Evolutionary conservation across 192 early-diverging fungal genomes (phyloP).

Genomic region (Coemansia sp.): DNA sequence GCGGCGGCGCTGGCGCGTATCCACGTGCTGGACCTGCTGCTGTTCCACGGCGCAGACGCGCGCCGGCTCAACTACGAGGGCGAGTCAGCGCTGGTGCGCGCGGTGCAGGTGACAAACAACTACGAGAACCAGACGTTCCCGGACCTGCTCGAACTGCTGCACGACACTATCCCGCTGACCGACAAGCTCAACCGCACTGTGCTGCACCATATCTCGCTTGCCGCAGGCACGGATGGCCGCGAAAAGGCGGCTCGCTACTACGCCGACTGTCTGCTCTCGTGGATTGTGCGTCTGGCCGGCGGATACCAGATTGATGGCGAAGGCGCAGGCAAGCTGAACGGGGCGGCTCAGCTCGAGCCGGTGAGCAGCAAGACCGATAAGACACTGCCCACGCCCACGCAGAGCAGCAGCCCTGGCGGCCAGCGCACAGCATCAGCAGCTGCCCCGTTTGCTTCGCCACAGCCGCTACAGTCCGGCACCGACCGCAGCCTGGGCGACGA

Average conservation of each 20-base stretch:
- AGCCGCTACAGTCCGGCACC: background rate
- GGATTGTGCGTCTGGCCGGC: conserved; percentile 54
- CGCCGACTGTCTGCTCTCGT: conserved; percentile 79
- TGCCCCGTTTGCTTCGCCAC: background rate
- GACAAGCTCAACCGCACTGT: conserved; percentile 84
- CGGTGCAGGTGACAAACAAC: conserved; percentile 84
- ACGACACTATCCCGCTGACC: conserved; percentile 68
- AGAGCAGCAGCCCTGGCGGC: conserved; percentile 30
- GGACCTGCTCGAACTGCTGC: conserved; percentile 67
- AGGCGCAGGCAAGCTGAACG: background rate
- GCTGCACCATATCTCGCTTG: conserved; percentile 85
- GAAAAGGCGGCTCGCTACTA: conserved; percentile 81
- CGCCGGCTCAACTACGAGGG: conserved; percentile 72
- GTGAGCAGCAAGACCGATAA: background rate
- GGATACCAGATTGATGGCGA: conserved; percentile 46
- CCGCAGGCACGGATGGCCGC: conserved; percentile 68
- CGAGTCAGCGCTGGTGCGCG: conserved; percentile 86
- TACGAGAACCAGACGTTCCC: conserved; percentile 81
- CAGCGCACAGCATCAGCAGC: background rate
- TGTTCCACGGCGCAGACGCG: conserved; percentile 74
- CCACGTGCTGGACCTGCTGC: conserved; percentile 69
- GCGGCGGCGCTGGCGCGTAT: conserved; percentile 84
- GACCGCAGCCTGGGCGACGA: background rate
- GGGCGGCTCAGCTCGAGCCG: background rate
- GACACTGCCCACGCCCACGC: conserved; percentile 29